Percentiles rank a stretch among this genome's conserved stretches.
Evolutionary conservation across 495 filamentous ascomycete genomes (phyloP).

Genomic region (Xylaria sp.): DNA sequence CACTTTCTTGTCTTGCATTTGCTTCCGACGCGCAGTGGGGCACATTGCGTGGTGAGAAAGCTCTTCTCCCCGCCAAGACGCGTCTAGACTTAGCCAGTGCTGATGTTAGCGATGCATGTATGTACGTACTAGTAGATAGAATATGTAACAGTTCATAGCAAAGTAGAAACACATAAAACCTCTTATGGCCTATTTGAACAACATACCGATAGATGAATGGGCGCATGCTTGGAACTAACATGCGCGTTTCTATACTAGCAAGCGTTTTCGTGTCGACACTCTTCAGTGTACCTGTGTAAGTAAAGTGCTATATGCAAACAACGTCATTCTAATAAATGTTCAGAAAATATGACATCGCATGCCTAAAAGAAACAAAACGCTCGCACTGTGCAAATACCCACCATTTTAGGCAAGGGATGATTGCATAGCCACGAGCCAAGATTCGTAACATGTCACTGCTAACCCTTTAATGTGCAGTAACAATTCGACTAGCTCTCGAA

Average conservation of each 20-base stretch:
- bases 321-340: constrained; percentile 25
- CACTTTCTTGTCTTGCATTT: constrained; percentile 23
- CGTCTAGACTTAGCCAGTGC: constrained; percentile 13
- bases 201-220: not conserved
- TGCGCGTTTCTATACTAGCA: not conserved
- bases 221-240: not conserved
- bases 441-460: constrained; percentile 16
- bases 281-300: not conserved
- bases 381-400: constrained; percentile 12
- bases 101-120: not conserved
- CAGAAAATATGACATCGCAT: constrained; percentile 9
- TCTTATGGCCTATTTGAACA: not conserved
- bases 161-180: not conserved
- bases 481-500: not conserved
- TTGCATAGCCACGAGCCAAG: constrained; percentile 23
- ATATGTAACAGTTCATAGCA: not conserved
- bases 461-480: not conserved
- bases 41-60: constrained; percentile 11
- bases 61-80: constrained; percentile 16
- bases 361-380: not conserved
- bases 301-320: not conserved
- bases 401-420: not conserved
- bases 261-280: not conserved
- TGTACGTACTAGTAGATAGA: no score
- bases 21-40: constrained; percentile 23